Evolutionary conservation across 139 green algal species (phyloP), one percentile per base, ranked within the genome.

Genomic region (Zygnema circumcarinatum): DNA sequence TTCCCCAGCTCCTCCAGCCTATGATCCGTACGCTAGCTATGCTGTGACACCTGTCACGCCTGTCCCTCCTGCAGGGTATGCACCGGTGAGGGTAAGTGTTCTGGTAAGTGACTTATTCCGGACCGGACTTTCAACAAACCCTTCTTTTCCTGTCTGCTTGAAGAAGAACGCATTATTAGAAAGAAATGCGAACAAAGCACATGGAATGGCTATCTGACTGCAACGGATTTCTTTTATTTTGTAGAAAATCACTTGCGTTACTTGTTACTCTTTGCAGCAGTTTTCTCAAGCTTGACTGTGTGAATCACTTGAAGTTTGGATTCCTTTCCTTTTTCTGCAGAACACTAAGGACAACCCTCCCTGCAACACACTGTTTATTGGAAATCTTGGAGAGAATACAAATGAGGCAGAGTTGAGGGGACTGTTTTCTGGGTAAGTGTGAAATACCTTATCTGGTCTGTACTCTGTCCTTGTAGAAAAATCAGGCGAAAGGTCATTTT

Each of bases 301-400:
- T n/a, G 69, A 20, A 3, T 78, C 35, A 78, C 11, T n/a, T 78
- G 35, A 78, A 52, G 7, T 41, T 52, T 78, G 69, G 7, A 41
- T 78, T 78, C 11, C 16, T 78, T 78, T 39, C 11, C 36, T 72
- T 72, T 29, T 72, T 72, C 7, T 78, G n/a, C 93, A 88, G 83
- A 97, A 97, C 90, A 93, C 90, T 11, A 93, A 94, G 22, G 96
- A 98, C 88, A 98, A 98, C 91, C 94, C 95, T 25, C 95, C 96
- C 54, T 98, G 96, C 93, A 98, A 98, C 91, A 98, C 96, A 25
- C 92, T 98, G 20, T 98, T 98, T 90, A 95, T 98, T 35, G 95
- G 95, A 39, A 98, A 98, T 91, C 93, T 98, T 47, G 75, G 92
- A 1, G 92, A 95, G 41, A 41, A 31, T 73, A 47, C 40, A 39